Evolutionary conservation across 2,329 filamentous ascomycete species (phyloP).

Genomic region (Xenoacremonium recifei): DNA sequence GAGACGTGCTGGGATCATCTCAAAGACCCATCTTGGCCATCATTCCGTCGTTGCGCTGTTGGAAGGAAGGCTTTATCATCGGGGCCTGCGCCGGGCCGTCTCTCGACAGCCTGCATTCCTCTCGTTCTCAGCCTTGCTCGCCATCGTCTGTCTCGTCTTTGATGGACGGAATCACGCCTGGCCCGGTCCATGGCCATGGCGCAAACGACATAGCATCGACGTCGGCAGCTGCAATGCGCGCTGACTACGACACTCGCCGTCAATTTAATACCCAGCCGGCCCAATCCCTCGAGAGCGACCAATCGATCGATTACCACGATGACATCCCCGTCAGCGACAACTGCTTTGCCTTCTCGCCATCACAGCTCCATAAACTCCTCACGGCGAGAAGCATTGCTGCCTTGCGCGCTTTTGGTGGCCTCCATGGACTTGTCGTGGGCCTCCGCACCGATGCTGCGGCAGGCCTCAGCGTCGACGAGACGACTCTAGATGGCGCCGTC

Average conservation of each 20-base stretch:
- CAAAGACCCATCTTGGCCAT: no score
- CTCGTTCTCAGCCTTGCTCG: conserved; percentile 12
- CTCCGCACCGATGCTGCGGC: conserved; percentile 46
- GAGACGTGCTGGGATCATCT: no score
- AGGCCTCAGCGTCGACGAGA: conserved; percentile 52
- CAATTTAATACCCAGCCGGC: no score
- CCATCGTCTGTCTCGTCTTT: conserved; percentile 12
- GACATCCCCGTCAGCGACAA: conserved; percentile 32
- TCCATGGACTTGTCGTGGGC: conserved; percentile 50
- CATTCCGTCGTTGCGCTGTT: no score
- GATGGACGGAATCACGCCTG: conserved; percentile 31
- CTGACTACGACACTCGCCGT: no score
- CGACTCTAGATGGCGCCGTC: conserved; percentile 41
- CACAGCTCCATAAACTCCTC: conserved; percentile 52
- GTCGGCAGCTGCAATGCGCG: no score
- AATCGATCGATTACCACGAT: conserved; percentile 23
- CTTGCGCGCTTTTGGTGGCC: conserved; percentile 51
- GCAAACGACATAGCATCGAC: no score
- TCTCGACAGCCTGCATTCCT: background rate
- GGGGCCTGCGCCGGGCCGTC: no score
- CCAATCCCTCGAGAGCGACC: conserved; percentile 4
- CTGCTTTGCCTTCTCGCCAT: conserved; percentile 53
- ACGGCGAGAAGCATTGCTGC: conserved; percentile 48
- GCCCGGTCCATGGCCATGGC: conserved; percentile 17
- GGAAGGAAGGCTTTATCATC: no score